Evolutionary conservation across 129 eudicot genomes (phyloP).

Genomic region (Arctium lappa): DNA sequence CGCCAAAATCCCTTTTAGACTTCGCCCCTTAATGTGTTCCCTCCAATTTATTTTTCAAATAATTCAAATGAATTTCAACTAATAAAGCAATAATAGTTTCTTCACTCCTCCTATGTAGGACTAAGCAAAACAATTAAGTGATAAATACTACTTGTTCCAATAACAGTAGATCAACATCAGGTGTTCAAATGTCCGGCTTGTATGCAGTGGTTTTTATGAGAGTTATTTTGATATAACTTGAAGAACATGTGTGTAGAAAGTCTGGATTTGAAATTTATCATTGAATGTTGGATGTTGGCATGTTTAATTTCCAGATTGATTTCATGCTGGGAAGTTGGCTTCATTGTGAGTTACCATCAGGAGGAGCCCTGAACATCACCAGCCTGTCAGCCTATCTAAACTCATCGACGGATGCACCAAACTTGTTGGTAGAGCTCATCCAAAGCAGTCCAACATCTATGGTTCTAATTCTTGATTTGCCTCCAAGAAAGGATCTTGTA

Average conservation of each 20-base stretch:
- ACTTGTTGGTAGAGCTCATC: slow-evolving; percentile 72
- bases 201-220: not conserved
- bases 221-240: not conserved
- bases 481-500: slow-evolving; percentile 85
- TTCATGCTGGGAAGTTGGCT: slow-evolving; percentile 84
- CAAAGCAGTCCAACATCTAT: slow-evolving; percentile 70
- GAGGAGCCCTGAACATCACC: slow-evolving; percentile 74
- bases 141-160: too few relatives aligned
- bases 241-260: not conserved
- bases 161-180: not conserved
- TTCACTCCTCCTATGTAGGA: too few relatives aligned
- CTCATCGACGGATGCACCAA: slow-evolving; percentile 77
- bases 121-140: too few relatives aligned
- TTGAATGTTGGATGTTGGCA: not conserved
- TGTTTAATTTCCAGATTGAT: slow-evolving; percentile 55
- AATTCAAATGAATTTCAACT: too few relatives aligned
- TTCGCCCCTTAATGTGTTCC: too few relatives aligned
- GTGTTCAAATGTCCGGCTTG: not conserved
- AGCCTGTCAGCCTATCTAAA: slow-evolving; percentile 70
- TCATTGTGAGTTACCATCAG: slow-evolving; percentile 82
- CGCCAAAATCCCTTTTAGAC: too few relatives aligned
- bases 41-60: too few relatives aligned
- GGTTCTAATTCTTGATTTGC: slow-evolving; percentile 70
- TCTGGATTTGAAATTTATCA: not conserved
- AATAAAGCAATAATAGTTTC: too few relatives aligned